phyloP scores from a whole-genome alignment of 2,329 filamentous ascomycete species.

The Arthrobotrys megalospora region DNA sequence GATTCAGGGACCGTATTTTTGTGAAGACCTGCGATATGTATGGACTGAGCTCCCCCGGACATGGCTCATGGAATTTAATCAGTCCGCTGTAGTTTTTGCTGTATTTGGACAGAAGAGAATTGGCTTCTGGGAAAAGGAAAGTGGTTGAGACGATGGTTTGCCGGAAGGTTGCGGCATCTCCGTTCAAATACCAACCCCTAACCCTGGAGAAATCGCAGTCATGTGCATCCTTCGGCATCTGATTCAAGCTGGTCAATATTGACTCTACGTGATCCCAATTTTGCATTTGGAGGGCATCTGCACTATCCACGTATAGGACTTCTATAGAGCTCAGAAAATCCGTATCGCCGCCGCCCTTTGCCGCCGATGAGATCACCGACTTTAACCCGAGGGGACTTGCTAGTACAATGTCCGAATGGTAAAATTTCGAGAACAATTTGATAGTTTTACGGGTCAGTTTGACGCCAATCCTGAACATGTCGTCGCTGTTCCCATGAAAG shows the following conservation, averaged over 20 bases:
- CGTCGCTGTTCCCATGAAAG: slow-evolving; percentile 95
- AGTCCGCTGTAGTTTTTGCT: slow-evolving; percentile 88
- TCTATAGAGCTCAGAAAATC: slow-evolving; percentile 97
- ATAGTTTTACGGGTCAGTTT: slow-evolving; percentile 97
- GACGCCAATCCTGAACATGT: slow-evolving; percentile 95
- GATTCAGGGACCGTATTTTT: slow-evolving; percentile 80
- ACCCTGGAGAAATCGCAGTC: slow-evolving; percentile 95
- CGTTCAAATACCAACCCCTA: slow-evolving; percentile 92
- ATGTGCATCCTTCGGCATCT: slow-evolving; percentile 88
- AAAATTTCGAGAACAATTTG: slow-evolving; percentile 95
- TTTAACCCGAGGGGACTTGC: slow-evolving; percentile 90
- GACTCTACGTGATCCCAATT: slow-evolving; percentile 98
- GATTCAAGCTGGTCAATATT: slow-evolving; percentile 91
- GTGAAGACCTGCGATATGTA: slow-evolving; percentile 89
- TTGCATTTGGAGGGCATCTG: slow-evolving; percentile 94
- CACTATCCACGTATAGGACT: slow-evolving; percentile 89
- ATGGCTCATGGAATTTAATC: slow-evolving; percentile 78
- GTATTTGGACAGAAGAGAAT: slow-evolving; percentile 80
- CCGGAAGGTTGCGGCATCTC: slow-evolving; percentile 82
- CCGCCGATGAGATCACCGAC: slow-evolving; percentile 86
- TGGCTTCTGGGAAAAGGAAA: slow-evolving; percentile 90
- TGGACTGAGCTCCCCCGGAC: slow-evolving; percentile 75
- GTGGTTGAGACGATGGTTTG: slow-evolving; percentile 87
- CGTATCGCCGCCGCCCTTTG: slow-evolving; percentile 77
- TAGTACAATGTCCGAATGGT: slow-evolving; percentile 94